Conservation (phyloP, 23 red algal species). For the Gracilaria domingensis region DNA sequence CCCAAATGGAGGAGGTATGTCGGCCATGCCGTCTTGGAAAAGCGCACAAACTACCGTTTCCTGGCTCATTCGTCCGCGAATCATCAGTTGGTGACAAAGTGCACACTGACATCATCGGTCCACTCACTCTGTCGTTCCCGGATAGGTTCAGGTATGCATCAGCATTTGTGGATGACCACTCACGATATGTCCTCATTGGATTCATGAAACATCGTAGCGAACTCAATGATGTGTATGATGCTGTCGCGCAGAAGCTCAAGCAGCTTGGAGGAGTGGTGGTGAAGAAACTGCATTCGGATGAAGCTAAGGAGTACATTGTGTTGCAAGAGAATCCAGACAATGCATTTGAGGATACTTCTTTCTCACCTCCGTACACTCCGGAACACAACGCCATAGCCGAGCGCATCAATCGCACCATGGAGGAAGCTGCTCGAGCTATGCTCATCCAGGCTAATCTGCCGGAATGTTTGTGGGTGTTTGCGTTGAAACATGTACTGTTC, state of each 20-base stretch:
- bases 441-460: too few species aligned
- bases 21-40: constrained; percentile 20
- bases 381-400: constrained; percentile 30
- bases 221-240: neutral
- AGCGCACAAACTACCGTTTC: constrained; percentile 31
- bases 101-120: constrained; percentile 36
- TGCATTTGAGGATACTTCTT: neutral
- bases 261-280: constrained; percentile 4
- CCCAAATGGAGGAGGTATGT: constrained; percentile 3
- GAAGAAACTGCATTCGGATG: neutral
- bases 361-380: constrained; percentile 30
- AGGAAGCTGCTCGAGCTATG: constrained; percentile 6
- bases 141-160: constrained; percentile 29
- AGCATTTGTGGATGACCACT: constrained; percentile 48
- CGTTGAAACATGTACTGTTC: neutral
- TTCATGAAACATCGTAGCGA: neutral
- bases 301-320: neutral
- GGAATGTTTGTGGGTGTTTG: neutral
- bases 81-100: neutral
- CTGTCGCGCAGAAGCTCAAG: constrained; percentile 4
- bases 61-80: neutral
- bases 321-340: neutral
- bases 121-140: neutral
- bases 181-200: constrained; percentile 24
- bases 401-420: constrained; percentile 38